Evolutionary conservation across 768 basidiomycete genomes (phyloP), one percentile per base, ranked within the genome.

Genomic region (Amanita subjunquillea): DNA sequence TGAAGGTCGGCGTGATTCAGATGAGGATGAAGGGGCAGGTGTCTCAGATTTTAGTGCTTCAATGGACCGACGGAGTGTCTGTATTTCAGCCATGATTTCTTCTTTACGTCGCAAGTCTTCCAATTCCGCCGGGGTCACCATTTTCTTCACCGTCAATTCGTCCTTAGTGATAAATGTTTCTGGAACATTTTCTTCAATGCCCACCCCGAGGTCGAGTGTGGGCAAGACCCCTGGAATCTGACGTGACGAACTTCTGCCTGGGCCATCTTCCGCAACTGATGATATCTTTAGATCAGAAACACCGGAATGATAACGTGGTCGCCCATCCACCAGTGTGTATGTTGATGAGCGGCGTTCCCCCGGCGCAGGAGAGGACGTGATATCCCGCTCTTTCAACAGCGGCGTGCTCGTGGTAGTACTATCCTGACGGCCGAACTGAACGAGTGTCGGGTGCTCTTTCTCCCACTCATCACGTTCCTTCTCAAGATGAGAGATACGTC

Each of bases 401-500:
- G 83, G 83, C 30, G 74, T 71, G 52, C 71, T 76, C 17, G 87
- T 87, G 44, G 78, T 67, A 34, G 74, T 76, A 58, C 85, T 89
- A 50, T 80, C 78, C 32, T 78, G 68, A 13, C 87, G 74, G 34
- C 72, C 79, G 64, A 87, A 80, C 60, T 74, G 80, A 53, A 67
- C 61, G 52, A 81, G 68, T 39, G 76, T 71, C 4, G 87, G 85
- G 62, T 96, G 91, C 45, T 88, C 83, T 58, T 75, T 82, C 63
- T 95, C 92, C 94, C 94, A 97, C 53, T 85, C 81, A 37, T 78
- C 77, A 50, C 84, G 81, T 63, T 96, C 92, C 41, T 72, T 72
- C 25, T 78, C 71, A 39, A 91, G 68, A 53, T 69, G 76, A 9
- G 72, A 75, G 65, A 94, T 82, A 43, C 82, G 72, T 43, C 78